Base-by-base conservation (phyloP, 208 protist genomes). In the Kentomonas sorsogonicus region DNA sequence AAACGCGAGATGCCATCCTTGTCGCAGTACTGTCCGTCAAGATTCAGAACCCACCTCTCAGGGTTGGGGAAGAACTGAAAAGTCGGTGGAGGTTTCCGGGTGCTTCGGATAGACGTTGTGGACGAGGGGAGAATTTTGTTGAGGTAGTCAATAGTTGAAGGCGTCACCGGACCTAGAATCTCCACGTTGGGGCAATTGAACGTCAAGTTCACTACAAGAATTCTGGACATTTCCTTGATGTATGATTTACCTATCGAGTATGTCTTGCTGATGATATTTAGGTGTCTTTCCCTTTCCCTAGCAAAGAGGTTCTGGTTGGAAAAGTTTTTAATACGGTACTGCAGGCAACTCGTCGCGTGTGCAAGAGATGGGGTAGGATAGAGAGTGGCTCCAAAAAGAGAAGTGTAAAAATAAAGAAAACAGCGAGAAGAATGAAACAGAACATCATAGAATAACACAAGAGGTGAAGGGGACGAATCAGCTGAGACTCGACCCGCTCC, bases 141-240 rank as follows among this genome's bases (percentile, higher is more conserved):
- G 15, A 95, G 71, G 9, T 77, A 72, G 0, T 92, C 85, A 66
- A 95, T 90, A 22, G 89, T 95, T 47, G 69, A 79, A 39, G 92
- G 85, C 62, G 89, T 87, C 1, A 95, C 74, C 4, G 84, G 89
- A 25, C 89, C 89, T 16, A 89, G 51, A 61, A 95, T 93, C 33
- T 69, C 59, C 52, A 95, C 77, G 58, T 89, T 79, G 5, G 89
- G 89, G 60, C 70, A 80, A 78, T 95, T 95, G 55, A 92, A 90
- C 31, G 83, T 74, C 45, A 92, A 59, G 60, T 88, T 86, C 36
- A 95, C 67, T 41, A 91, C 60, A 53, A 95, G 72, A 43, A 71
- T 80, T 25, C 73, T 78, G 5, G 70, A 63, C 86, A 93, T 93
- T 66, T 16, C 69, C 31, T 44, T 11, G 7, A 10, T 47, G 41